These are phyloP conservation scores for Priceomyces medius DNA, from an alignment of 805 yeast genomes.

Conservation along the genomic window DNA sequence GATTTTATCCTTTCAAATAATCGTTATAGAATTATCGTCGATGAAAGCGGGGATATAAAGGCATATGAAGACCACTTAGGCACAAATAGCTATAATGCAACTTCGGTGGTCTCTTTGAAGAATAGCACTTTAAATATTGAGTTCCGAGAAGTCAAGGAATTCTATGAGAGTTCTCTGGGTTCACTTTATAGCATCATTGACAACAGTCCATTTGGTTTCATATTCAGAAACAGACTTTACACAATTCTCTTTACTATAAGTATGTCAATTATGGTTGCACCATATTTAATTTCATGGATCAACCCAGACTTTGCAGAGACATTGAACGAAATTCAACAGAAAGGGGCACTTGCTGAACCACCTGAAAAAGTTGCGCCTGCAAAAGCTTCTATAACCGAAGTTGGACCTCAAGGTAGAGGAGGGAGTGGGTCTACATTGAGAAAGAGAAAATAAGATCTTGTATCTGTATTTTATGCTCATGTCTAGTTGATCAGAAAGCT, in stretches of 20 bases:
- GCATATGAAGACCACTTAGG: constrained; percentile 24
- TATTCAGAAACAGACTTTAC: constrained; percentile 35
- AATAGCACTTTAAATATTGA: constrained; percentile 21
- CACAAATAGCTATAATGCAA: constrained; percentile 13
- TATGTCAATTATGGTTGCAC: constrained; percentile 30
- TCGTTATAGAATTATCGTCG: constrained; percentile 27
- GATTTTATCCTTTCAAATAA: constrained; percentile 30
- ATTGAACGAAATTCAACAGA: constrained; percentile 21
- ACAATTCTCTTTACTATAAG: constrained; percentile 31
- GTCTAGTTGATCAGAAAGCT: background rate
- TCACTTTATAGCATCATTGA: constrained; percentile 31
- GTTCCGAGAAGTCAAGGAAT: constrained; percentile 24
- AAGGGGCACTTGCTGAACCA: background rate
- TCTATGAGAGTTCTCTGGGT: constrained; percentile 32
- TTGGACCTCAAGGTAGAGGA: background rate
- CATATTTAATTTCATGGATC: constrained; percentile 27
- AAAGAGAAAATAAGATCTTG: background rate
- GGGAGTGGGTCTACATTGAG: background rate
- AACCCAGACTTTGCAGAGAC: constrained; percentile 40
- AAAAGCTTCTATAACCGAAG: background rate
- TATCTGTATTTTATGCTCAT: background rate
- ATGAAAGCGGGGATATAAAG: constrained; percentile 15
- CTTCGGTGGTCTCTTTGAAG: constrained; percentile 17
- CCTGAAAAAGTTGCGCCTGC: background rate
- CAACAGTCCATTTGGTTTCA: constrained; percentile 42